Evolutionary conservation across 805 yeast species (phyloP).

Genomic region (Cyberlindnera amylophila): DNA sequence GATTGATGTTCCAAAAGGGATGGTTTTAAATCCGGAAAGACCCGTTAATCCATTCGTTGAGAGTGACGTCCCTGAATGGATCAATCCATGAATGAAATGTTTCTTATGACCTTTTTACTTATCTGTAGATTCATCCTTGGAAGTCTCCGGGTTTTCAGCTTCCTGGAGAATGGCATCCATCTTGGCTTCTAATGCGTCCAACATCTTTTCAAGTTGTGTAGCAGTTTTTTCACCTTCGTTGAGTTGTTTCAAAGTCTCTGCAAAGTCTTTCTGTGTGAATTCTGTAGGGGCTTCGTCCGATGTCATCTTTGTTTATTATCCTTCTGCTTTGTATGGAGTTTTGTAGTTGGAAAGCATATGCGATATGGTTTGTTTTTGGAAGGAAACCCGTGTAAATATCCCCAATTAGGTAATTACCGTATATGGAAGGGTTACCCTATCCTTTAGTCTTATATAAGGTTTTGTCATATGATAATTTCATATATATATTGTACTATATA

Average conservation of each 20-base stretch:
- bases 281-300: slow-evolving; percentile 24
- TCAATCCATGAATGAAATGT: neutral
- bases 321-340: no score
- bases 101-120: neutral
- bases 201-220: slow-evolving; percentile 55
- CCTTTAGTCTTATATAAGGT: no score
- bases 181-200: slow-evolving; percentile 61
- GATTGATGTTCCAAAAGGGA: slow-evolving; percentile 36
- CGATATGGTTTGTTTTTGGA: no score
- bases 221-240: slow-evolving; percentile 69
- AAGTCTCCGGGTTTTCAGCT: slow-evolving; percentile 40
- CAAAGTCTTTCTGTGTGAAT: slow-evolving; percentile 32
- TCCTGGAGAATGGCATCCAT: slow-evolving; percentile 55
- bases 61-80: slow-evolving; percentile 34
- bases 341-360: no score
- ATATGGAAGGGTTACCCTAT: no score
- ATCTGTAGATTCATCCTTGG: neutral
- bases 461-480: no score
- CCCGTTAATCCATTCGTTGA: slow-evolving; percentile 71
- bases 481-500: no score
- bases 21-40: slow-evolving; percentile 62
- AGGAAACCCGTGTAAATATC: no score
- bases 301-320: slow-evolving; percentile 7
- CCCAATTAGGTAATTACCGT: no score
- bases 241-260: slow-evolving; percentile 53